phyloP scores from a whole-genome alignment of 2,329 filamentous ascomycete species.

The Graphilbum sp. region DNA sequence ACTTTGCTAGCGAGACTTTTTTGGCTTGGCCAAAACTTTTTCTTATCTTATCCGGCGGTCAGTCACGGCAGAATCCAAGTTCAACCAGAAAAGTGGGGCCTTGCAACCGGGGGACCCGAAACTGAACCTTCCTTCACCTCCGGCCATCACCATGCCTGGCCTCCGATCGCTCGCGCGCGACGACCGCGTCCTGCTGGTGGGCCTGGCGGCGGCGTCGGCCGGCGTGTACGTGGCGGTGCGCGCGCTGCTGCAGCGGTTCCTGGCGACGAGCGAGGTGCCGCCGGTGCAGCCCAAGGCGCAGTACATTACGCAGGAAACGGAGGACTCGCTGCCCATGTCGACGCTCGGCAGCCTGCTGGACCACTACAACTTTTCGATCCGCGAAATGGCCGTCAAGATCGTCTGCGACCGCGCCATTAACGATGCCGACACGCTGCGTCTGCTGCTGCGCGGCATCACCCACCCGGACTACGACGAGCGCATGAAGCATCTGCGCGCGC shows the following conservation, averaged over 20 bases:
- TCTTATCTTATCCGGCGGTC: conserved; percentile 19
- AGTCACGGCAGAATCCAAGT: conserved; percentile 11
- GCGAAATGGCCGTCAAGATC: conserved; percentile 48
- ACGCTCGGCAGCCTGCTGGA: conserved; percentile 52
- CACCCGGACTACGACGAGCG: conserved; percentile 41
- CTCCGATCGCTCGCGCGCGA: conserved; percentile 24
- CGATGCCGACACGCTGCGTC: conserved; percentile 32
- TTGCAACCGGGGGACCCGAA: too few relatives aligned
- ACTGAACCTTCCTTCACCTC: background rate
- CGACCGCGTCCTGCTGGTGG: conserved; percentile 34
- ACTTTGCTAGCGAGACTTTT: too few relatives aligned
- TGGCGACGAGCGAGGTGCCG: conserved; percentile 50
- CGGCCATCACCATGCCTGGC: conserved; percentile 21
- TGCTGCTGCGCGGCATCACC: conserved; percentile 41
- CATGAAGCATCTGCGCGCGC: conserved; percentile 36
- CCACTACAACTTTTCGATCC: conserved; percentile 57
- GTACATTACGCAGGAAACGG: conserved; percentile 60
- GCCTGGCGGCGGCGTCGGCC: conserved; percentile 40
- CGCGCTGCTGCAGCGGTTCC: conserved; percentile 39
- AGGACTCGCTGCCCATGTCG: conserved; percentile 49
- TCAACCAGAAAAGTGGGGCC: too few relatives aligned
- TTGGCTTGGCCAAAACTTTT: conserved; percentile 6
- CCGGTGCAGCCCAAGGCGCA: conserved; percentile 48
- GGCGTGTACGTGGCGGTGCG: conserved; percentile 40
- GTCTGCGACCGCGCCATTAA: conserved; percentile 42